Percentiles rank a stretch among this genome's conserved stretches.
Conservation (phyloP, 805 yeast genomes). For the Metschnikowia lachancei region DNA sequence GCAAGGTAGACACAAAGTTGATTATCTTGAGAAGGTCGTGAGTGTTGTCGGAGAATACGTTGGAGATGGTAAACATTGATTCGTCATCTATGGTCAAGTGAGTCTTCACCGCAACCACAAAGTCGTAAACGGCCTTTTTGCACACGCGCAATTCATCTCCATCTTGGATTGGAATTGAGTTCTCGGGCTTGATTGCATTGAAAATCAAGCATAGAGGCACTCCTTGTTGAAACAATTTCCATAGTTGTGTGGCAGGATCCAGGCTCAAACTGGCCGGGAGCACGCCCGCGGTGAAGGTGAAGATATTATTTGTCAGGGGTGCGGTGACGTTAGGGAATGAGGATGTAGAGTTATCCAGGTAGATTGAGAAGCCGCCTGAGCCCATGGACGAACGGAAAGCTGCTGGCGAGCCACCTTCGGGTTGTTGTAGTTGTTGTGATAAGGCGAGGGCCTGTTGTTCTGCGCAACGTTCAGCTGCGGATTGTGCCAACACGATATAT, state of each 20-base stretch:
- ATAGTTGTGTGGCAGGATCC: constrained; percentile 90
- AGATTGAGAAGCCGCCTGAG: constrained; percentile 35
- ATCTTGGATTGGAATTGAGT: constrained; percentile 59
- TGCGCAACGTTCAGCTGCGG: constrained; percentile 63
- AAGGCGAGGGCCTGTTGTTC: constrained; percentile 66
- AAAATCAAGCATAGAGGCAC: constrained; percentile 85
- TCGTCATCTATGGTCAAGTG: constrained; percentile 74
- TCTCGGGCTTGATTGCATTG: constrained; percentile 53
- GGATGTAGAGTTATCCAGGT: constrained; percentile 31
- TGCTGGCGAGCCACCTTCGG: constrained; percentile 17
- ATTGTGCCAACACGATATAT: constrained; percentile 60
- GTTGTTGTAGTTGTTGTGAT: constrained; percentile 39
- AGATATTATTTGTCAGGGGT: constrained; percentile 38
- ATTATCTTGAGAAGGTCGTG: constrained; percentile 73
- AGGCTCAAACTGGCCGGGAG: constrained; percentile 69
- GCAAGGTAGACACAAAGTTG: constrained; percentile 63
- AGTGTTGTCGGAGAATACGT: constrained; percentile 81
- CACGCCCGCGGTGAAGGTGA: constrained; percentile 73
- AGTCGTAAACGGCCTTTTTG: constrained; percentile 86
- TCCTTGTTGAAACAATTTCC: constrained; percentile 88
- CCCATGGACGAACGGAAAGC: constrained; percentile 36
- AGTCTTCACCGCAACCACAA: constrained; percentile 79
- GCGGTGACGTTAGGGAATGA: constrained; percentile 17
- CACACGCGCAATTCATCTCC: constrained; percentile 82
- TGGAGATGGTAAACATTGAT: constrained; percentile 82